Base-by-base conservation (phyloP, 805 yeast species). In the Kodamaea lidongshanica region DNA sequence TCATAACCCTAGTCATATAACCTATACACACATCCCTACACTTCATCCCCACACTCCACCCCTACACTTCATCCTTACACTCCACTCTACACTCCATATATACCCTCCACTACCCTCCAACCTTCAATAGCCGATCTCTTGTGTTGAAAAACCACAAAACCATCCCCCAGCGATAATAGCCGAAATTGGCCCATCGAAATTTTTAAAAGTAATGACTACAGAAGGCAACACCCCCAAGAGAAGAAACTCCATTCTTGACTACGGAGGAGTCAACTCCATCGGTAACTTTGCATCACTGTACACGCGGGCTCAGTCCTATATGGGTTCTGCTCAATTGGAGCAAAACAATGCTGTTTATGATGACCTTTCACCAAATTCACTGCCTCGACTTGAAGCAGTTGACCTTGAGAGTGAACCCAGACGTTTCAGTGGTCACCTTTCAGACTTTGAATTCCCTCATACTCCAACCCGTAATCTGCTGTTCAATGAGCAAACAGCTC, bases 271-370 rank as follows among this genome's bases (percentile, higher is more conserved):
- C 5, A 63, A 63, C 38, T 59, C 67, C 8, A 27, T 64, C 26
- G 42, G 40, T 40, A 61, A 61, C 34, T 64, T 64, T 38, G 67
- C 66, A 10, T 54, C 64, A 5, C 58, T 67, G 8, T 58, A 55
- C 39, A 42, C 48, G 13, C 37, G 69, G 29, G 65, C 67, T 3
- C 67, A 58, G 37, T 44, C 54, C 5, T 54, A 29, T 19, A 18
- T 33, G 12, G 42, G 40, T 6, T 27, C 38, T 11, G 27, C 36
- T 7, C 19, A 34, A 15, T 20, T 37, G 21, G 30, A 27, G n/a
- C 26, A n/a, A n/a, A n/a, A 17, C 7, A n/a, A 19, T 9, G 23
- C 36, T 7, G 18, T 35, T 12, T 31, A 38, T 7, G 53, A 47
- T 12, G 48, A 46, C 15, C 16, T 40, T 6, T 45, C 57, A 1